Evolutionary conservation across 2,329 filamentous ascomycete species (phyloP), one percentile per base, ranked within the genome.

Genomic region (Penicillium corylophilum): DNA sequence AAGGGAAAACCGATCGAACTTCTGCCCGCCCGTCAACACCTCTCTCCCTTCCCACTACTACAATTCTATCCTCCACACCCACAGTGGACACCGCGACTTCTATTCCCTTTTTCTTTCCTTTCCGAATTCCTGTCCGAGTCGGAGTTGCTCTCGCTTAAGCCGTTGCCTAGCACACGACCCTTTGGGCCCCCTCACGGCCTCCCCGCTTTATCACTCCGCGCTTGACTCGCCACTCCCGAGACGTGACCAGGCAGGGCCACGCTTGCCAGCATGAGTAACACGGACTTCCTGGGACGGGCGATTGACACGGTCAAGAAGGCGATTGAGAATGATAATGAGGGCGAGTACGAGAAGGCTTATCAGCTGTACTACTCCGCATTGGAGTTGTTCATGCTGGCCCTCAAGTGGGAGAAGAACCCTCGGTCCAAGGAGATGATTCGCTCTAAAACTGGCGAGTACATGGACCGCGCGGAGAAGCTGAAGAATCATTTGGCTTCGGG

Each of bases 381-480:
- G 64, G 93, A 99, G 76, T 85, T 97, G 52, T 99, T 97, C 80
- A 96, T 99, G 89, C 88, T 97, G 55, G 94, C 94, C 29, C 82
- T 99, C 54, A 99, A 99, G 80, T 99, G 93, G 93, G 94, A 99
- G 79, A 99, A 97, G 83, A 97, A 96, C 77, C 86, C 89, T 58
- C 93, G 92, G 65, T 92, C 90, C 59, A 97, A 97, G 79, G 91
- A 95, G 70, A 95, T 96, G 83, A 96, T 99, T 73, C 88, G 94
- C 63, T 85, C 89, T 64, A 97, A 97, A 79, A 91, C 92, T 18
- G 89, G 82, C 64, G 93, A 96, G 71, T 99, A 99, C 80, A 96
- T 99, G 88, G 93, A 96, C 75, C 90, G 94, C 57, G 94, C 94
- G 59, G 94, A 99, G 79, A 97, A 97, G 79, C 84, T 99, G 59